Evolutionary conservation across 1,284 basidiomycete genomes (phyloP).

Genomic region (Ustilago sp.): DNA sequence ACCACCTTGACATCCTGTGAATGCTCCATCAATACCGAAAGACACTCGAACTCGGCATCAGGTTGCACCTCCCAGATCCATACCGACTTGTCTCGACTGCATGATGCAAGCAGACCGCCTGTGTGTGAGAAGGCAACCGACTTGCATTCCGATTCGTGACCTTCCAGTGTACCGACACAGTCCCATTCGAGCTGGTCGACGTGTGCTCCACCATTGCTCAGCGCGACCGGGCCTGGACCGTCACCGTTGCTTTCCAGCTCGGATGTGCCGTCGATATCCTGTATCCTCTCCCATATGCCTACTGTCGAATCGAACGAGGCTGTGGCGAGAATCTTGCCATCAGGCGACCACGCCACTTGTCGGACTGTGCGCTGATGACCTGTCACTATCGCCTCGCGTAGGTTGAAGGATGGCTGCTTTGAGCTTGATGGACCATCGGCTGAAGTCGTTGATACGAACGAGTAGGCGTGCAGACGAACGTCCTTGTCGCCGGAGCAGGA

Average conservation of each 20-base stretch:
- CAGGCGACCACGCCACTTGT: slow-evolving; percentile 87
- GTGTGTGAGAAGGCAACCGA: slow-evolving; percentile 84
- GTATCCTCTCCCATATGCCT: slow-evolving; percentile 83
- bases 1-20: slow-evolving; percentile 95
- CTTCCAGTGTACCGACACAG: slow-evolving; percentile 87
- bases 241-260: slow-evolving; percentile 13
- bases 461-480: slow-evolving; percentile 85
- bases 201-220: slow-evolving; percentile 70
- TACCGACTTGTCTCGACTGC: slow-evolving; percentile 94
- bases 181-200: slow-evolving; percentile 74
- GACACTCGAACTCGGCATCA: slow-evolving; percentile 84
- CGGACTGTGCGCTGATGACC: slow-evolving; percentile 93
- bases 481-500: slow-evolving; percentile 95
- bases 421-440: slow-evolving; percentile 49
- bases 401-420: slow-evolving; percentile 56
- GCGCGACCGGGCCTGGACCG: slow-evolving; percentile 40
- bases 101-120: slow-evolving; percentile 88
- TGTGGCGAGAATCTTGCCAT: slow-evolving; percentile 87
- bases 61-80: slow-evolving; percentile 97
- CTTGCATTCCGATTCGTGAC: slow-evolving; percentile 98
- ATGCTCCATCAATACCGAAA: slow-evolving; percentile 97
- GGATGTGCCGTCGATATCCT: slow-evolving; percentile 39
- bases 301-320: slow-evolving; percentile 95
- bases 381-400: slow-evolving; percentile 73
- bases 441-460: slow-evolving; percentile 50